Conservation (phyloP, 1,284 basidiomycete species). For the Trametes pubescens region DNA sequence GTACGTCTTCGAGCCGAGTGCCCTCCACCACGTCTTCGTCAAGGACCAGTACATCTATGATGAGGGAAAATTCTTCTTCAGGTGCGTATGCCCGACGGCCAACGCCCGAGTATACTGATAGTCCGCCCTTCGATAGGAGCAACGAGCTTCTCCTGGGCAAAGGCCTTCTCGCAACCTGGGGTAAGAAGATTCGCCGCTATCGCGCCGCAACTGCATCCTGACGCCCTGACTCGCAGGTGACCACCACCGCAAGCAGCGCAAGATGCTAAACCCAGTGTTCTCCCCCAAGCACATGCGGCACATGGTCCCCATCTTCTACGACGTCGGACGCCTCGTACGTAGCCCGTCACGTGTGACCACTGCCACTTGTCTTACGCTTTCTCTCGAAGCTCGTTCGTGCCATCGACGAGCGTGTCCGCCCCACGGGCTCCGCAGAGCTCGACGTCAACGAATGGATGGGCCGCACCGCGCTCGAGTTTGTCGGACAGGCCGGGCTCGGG, state of each 20-base stretch:
- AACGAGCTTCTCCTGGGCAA: conserved; percentile 8
- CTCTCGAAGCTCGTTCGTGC: conserved; percentile 32
- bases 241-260: conserved; percentile 29
- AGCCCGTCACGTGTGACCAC: background rate
- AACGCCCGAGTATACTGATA: background rate
- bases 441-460: conserved; percentile 46
- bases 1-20: conserved; percentile 36
- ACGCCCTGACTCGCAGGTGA: conserved; percentile 13
- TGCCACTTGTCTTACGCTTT: too few species aligned
- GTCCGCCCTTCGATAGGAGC: background rate
- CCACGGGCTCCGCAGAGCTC: conserved; percentile 32
- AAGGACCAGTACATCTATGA: conserved; percentile 44
- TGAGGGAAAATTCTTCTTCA: conserved; percentile 21
- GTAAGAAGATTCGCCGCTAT: background rate
- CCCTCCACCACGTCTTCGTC: conserved; percentile 40
- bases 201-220: background rate
- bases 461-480: conserved; percentile 46
- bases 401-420: conserved; percentile 25
- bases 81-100: background rate
- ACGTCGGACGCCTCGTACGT: conserved; percentile 14
- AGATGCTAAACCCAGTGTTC: conserved; percentile 40
- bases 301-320: conserved; percentile 38
- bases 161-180: conserved; percentile 11
- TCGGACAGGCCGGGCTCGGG: conserved; percentile 47
- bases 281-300: conserved; percentile 37